Conservation (phyloP, 495 filamentous ascomycete genomes). For the Sordaria brevicollis region DNA sequence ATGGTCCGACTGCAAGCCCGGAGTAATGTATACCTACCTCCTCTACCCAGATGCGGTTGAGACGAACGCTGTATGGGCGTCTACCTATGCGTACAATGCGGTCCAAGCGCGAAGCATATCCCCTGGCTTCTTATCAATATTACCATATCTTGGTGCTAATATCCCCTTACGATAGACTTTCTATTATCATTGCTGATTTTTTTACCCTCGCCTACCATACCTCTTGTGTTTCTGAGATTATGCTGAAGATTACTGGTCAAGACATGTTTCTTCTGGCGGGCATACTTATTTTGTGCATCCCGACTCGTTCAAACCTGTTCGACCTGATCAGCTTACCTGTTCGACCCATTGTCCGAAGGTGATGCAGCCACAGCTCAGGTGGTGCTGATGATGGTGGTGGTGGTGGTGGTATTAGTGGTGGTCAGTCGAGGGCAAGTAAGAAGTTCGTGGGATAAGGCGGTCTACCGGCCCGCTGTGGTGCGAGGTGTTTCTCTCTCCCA, state of each 20-base stretch:
- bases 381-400: too few species aligned
- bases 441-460: constrained; percentile 8
- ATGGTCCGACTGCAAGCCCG: background rate
- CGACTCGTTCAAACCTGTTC: background rate
- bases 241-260: background rate
- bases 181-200: background rate
- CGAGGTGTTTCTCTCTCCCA: constrained; percentile 3
- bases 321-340: background rate
- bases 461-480: constrained; percentile 19
- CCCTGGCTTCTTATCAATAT: background rate
- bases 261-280: background rate
- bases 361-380: background rate
- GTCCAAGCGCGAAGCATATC: background rate
- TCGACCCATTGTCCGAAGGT: background rate
- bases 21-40: background rate
- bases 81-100: background rate
- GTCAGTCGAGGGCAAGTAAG: background rate
- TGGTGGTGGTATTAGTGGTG: too few species aligned
- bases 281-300: background rate
- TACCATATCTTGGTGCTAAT: too few species aligned
- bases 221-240: background rate
- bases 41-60: too few species aligned
- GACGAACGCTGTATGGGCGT: background rate
- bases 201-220: too few species aligned
- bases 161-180: background rate